Base-by-base conservation (phyloP, 1,284 basidiomycete species). In the Marasmius fiardii region DNA sequence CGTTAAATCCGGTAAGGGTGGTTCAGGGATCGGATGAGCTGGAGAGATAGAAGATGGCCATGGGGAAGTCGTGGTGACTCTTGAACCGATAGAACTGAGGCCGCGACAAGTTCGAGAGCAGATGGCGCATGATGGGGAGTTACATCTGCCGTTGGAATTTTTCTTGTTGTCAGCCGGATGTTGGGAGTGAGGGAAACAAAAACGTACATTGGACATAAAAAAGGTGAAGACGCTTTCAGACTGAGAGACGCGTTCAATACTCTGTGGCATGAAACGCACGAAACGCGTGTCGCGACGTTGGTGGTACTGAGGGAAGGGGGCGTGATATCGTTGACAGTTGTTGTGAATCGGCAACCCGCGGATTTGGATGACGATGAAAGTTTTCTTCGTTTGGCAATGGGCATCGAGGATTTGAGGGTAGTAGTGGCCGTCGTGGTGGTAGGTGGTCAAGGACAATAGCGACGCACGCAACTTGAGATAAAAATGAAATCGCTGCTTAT, bases 71-170 rank as follows among this genome's bases (percentile, higher is more conserved):
- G n/a, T n/a, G n/a, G n/a, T n/a, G n/a, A n/a, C n/a, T n/a, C n/a
- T n/a, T n/a, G n/a, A n/a, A n/a, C n/a, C n/a, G n/a, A 20, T 45
- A 65, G 62, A 8, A 68, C 71, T 14, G 65, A 59, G 5, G 57
- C 60, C 63, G 10, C 64, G 68, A 55, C 71, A 73, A 37, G 65
- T 71, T 28, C 71, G 65, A 21, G 71, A 67, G 54, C 71, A 73
- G 21, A 73, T 63, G 0, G 66, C 55, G 52, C 71, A 72, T 4
- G 67, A 69, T 18, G 65, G 61, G 7, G 64, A 56, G 2, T 63
- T 57, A 52, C 71, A 73, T 31, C 71, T 73, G 49, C 14, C n/a
- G n/a, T 10, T 35, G 43, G 35, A 18, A 52, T 48, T 34, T 12
- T 21, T 24, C 43, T n/a, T 10, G 45, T 53, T 26, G 2, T 35